These are phyloP conservation scores for Cryptococcus floricola DNA, from an alignment of 1,284 basidiomycete genomes.

Conservation along the genomic window DNA sequence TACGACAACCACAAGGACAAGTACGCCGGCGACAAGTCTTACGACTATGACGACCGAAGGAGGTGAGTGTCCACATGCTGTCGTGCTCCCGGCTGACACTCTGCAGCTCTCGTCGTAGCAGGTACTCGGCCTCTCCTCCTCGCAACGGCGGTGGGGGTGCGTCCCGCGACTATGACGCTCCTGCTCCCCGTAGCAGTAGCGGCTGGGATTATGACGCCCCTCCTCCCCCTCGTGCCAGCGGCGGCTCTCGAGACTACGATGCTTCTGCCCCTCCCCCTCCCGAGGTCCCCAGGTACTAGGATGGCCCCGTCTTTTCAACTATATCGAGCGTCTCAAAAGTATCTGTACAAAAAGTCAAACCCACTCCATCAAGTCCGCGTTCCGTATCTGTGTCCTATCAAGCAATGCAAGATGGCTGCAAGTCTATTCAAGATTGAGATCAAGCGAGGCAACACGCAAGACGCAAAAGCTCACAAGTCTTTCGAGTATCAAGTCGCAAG, in stretches of 20 bases:
- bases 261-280: conserved; percentile 9
- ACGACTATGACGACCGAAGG: conserved; percentile 12
- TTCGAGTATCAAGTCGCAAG: too few species aligned
- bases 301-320: too few species aligned
- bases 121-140: conserved; percentile 32
- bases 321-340: too few species aligned
- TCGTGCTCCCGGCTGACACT: neutral
- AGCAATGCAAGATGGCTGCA: too few species aligned
- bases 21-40: conserved; percentile 4
- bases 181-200: conserved; percentile 9
- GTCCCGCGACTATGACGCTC: conserved; percentile 17
- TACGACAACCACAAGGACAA: conserved; percentile 9
- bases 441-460: too few species aligned
- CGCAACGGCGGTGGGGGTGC: conserved; percentile 11
- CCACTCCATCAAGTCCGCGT: too few species aligned
- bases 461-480: too few species aligned
- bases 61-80: conserved; percentile 11
- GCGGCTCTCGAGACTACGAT: conserved; percentile 21
- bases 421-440: too few species aligned
- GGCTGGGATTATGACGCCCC: conserved; percentile 33
- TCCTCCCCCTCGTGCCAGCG: conserved; percentile 6
- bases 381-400: too few species aligned
- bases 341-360: too few species aligned
- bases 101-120: conserved; percentile 21
- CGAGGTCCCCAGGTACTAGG: conserved; percentile 22